These are phyloP conservation scores for Nemania diffusa DNA, from an alignment of 2,329 filamentous ascomycete species.

Conservation along the genomic window DNA sequence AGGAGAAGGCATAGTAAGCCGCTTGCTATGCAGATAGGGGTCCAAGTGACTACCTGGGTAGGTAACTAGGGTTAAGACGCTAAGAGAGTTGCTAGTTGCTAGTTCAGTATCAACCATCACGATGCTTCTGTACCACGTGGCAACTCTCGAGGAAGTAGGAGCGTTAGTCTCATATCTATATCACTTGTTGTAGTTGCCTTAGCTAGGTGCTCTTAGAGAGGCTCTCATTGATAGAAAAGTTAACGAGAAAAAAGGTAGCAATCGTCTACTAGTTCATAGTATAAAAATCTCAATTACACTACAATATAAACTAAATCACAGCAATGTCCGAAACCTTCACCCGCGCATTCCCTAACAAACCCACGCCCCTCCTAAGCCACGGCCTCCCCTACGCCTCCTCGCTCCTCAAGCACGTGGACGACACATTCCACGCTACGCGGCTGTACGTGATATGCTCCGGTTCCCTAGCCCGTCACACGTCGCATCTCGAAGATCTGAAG, in stretches of 20 bases:
- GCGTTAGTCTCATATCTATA: background rate
- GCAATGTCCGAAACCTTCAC: constrained; percentile 8
- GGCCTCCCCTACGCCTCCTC: constrained; percentile 59
- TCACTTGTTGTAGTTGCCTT: background rate
- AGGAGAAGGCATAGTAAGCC: no score
- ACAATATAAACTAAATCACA: background rate
- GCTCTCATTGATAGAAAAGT: no score
- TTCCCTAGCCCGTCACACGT: constrained; percentile 59
- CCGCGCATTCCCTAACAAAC: constrained; percentile 33
- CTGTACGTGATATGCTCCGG: constrained; percentile 64
- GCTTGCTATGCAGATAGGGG: no score
- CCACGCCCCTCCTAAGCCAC: constrained; percentile 53
- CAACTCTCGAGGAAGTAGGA: no score
- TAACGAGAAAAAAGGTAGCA: background rate
- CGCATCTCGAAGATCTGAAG: constrained; percentile 55
- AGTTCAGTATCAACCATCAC: background rate
- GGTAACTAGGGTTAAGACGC: background rate
- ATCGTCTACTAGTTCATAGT: background rate
- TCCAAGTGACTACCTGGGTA: no score
- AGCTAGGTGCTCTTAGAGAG: background rate
- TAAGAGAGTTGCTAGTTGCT: background rate
- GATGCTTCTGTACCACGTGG: no score
- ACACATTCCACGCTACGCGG: constrained; percentile 56
- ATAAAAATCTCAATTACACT: background rate
- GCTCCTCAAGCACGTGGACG: constrained; percentile 56